Percentiles rank a stretch among this genome's conserved stretches.
These are phyloP conservation scores for Ampelocalamus luodianensis DNA, from an alignment of 176 grass and related monocot species.

Conservation along the genomic window DNA sequence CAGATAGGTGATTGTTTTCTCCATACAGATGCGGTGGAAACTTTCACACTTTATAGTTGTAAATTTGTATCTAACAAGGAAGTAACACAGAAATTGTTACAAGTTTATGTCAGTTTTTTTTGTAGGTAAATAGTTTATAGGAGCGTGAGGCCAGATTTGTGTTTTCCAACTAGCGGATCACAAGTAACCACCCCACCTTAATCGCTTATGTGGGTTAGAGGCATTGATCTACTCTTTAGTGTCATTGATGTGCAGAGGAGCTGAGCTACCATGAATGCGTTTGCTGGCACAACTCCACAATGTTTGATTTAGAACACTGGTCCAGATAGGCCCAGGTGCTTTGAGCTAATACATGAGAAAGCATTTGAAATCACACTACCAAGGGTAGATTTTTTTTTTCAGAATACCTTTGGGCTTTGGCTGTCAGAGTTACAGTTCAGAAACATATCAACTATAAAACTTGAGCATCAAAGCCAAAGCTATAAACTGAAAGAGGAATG, in stretches of 20 bases:
- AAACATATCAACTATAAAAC: neutral
- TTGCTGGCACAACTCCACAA: neutral
- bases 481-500: neutral
- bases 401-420: neutral
- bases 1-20: conserved; percentile 6
- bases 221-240: neutral
- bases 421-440: neutral
- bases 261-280: neutral
- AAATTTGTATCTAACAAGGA: neutral
- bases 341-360: conserved; percentile 3
- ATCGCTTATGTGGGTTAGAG: neutral
- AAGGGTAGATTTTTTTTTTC: neutral
- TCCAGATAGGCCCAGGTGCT: neutral
- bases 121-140: too few relatives aligned
- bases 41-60: neutral
- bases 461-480: neutral
- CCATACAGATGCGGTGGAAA: neutral
- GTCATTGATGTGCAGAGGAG: neutral
- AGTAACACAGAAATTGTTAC: neutral
- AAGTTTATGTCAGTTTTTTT: too few relatives aligned
- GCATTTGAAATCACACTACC: conserved; percentile 20
- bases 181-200: neutral
- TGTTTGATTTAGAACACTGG: conserved; percentile 19
- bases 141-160: neutral
- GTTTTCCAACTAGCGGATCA: neutral